Evolutionary conservation across 2,329 filamentous ascomycete species (phyloP), one percentile per base, ranked within the genome.

Genomic region (Claviceps paspali): DNA sequence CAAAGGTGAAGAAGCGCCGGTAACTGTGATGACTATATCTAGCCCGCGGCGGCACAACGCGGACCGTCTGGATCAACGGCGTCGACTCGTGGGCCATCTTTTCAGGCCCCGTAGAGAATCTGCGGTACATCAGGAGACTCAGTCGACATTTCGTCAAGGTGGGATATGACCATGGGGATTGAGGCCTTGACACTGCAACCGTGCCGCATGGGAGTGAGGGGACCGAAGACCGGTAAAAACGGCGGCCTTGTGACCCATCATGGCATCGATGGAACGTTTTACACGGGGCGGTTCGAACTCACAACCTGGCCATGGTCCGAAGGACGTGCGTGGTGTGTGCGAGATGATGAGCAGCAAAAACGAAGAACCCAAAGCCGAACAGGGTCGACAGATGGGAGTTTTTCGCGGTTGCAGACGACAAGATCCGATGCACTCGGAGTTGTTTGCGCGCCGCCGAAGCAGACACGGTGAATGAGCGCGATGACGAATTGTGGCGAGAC

Each of bases 1-100:
- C 65, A 39, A 82, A 63, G 29, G 74, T 79, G 52, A 76, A 82
- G 54, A 80, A 73, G 40, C 76, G 73, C 35, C 79, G 75, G 32
- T 77, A 53, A 21, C 67, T 69, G 45, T 70, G 64, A 47, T 80
- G 74, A 31, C 63, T 63, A 48, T 77, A 77, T 47, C 75, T 64
- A 44, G 58, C 63, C 48, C 63, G 63, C 41, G 63, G 61, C 43
- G 68, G 55, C 41, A 64, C 64, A 47, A 78, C 63, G 14, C 52
- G 67, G 41, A 82, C 71, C 36, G 70, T 76, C 48, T 75, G 66
- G 43, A 84, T 68, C 47, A 85, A 66, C 40, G 80, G 79, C 35
- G 77, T 81, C 39, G 63, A 64, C 61, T 84, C 79, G 53, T 41
- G 47, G 38, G 54, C 45, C 57, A 61, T 60, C 37, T 56, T 55